A percentile compares a stretch with the other conserved stretches of the same genome.
Conservation (phyloP, 2,329 filamentous ascomycete genomes). For the Ascochyta lentis region DNA sequence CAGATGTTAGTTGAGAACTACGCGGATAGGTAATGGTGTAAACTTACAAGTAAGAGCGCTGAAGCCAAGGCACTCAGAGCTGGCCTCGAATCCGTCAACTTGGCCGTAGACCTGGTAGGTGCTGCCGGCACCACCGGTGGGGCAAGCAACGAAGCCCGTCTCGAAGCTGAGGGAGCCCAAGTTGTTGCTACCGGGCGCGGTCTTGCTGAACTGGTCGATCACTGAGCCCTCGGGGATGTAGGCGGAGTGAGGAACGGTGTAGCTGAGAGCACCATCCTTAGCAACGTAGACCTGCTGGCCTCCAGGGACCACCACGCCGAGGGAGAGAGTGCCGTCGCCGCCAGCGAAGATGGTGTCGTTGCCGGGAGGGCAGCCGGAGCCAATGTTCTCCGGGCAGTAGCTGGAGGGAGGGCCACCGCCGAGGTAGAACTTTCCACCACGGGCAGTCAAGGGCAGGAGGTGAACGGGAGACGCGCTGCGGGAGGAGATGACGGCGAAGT, state of each 20-base stretch:
- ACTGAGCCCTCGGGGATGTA: slow-evolving; percentile 60
- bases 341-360: slow-evolving; percentile 56
- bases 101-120: slow-evolving; percentile 47
- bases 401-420: slow-evolving; percentile 55
- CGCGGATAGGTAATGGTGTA: neutral
- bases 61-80: slow-evolving; percentile 45
- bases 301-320: slow-evolving; percentile 64
- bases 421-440: slow-evolving; percentile 58
- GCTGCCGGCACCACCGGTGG: slow-evolving; percentile 22
- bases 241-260: slow-evolving; percentile 63
- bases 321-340: slow-evolving; percentile 34
- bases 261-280: slow-evolving; percentile 61
- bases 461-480: slow-evolving; percentile 60
- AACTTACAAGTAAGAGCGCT: slow-evolving; percentile 41
- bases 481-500: slow-evolving; percentile 54
- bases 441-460: slow-evolving; percentile 55
- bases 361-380: slow-evolving; percentile 54
- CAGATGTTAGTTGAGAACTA: slow-evolving; percentile 13
- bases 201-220: slow-evolving; percentile 56
- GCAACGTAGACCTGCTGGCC: slow-evolving; percentile 68
- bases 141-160: slow-evolving; percentile 46
- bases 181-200: slow-evolving; percentile 21
- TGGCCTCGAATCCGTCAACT: slow-evolving; percentile 26
- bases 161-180: slow-evolving; percentile 40
- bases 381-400: slow-evolving; percentile 56